Base-by-base conservation (phyloP, 345 rosid genomes). In the Noccaea bulbosa region DNA sequence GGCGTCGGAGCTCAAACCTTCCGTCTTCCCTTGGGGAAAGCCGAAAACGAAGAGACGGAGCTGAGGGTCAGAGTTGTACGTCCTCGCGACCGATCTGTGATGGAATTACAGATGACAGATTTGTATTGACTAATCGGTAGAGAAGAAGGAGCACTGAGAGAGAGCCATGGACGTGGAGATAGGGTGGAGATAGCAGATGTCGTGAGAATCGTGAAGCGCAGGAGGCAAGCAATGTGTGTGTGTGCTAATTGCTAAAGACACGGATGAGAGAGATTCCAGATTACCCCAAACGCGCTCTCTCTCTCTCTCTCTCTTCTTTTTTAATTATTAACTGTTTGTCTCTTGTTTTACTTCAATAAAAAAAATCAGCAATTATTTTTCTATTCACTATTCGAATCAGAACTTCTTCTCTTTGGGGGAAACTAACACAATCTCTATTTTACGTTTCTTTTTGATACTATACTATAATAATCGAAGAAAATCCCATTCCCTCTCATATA, bases 121-220 rank as follows among this genome's bases (percentile, higher is more conserved):
- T 11, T 6, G 49, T 11, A 11, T 67, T 51, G 67, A 60, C 73
- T 67, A 67, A 34, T 32, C 32, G 10, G 15, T 0, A 11, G 53
- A 68, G 48, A 50, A 7, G 4, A 14, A 58, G 30, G 69, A 50
- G 53, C 27, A 61, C 44, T 71, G 48, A 71, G 27, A 38, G 65
- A 64, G 65, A 72, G 64, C 70, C 58, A 72, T 72, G 65, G 48
- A 70, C 67, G 74, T 46, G 67, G 67, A 11, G 24, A 70, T 1
- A 38, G 10, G 71, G 48, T 27, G 65, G 32, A 72, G 44, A 40
- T 39, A 72, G 55, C 71, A 72, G 59, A 46, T 64, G 77, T 72
- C 63, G 52, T 3, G 64, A 45, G 57, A 72, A 44, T 72, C 76
- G 76, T 72, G 57, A 46, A 46, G 55, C 64, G 48, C 76, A 60